phyloP scores from a whole-genome alignment of 1,139 yeast genomes.

The Keqinozyma sinolaborantium region DNA sequence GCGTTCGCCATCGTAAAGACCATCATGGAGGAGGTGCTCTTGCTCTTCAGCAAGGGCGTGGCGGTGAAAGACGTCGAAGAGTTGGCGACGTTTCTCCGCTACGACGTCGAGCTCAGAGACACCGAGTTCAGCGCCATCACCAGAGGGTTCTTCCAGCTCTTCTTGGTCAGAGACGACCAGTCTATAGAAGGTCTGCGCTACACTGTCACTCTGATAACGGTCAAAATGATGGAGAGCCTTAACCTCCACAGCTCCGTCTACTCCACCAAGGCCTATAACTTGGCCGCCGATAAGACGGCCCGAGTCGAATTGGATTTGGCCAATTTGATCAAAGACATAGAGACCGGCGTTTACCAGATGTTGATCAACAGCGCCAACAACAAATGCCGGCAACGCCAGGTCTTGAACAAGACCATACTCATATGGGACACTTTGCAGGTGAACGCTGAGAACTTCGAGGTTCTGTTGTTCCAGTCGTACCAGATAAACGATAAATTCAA shows the following conservation, averaged over 20 bases:
- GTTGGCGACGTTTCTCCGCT: constrained; percentile 31
- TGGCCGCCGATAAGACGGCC: constrained; percentile 15
- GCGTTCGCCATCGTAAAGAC: constrained; percentile 29
- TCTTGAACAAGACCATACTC: constrained; percentile 51
- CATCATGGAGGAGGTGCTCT: constrained; percentile 31
- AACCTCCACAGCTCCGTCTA: constrained; percentile 23
- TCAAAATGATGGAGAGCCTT: constrained; percentile 20
- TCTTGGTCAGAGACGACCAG: constrained; percentile 57
- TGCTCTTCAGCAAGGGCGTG: constrained; percentile 19
- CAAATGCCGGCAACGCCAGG: constrained; percentile 78
- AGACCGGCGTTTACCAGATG: constrained; percentile 50
- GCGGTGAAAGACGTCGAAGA: constrained; percentile 25
- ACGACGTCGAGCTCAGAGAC: constrained; percentile 24
- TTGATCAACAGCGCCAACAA: constrained; percentile 64
- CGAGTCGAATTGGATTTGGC: constrained; percentile 8
- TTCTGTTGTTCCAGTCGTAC: constrained; percentile 28
- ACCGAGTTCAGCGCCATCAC: constrained; percentile 46
- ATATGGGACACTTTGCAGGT: constrained; percentile 84
- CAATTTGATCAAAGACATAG: constrained; percentile 30
- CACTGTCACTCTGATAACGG: constrained; percentile 12
- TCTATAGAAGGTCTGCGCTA: constrained; percentile 37
- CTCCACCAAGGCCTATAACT: constrained; percentile 19
- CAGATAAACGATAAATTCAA: constrained; percentile 31
- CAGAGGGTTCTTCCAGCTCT: constrained; percentile 60
- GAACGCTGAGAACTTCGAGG: constrained; percentile 51